Evolutionary conservation across 352 stramenopile genomes (phyloP).

Genomic region (Pythium rhizo-oryzae): DNA sequence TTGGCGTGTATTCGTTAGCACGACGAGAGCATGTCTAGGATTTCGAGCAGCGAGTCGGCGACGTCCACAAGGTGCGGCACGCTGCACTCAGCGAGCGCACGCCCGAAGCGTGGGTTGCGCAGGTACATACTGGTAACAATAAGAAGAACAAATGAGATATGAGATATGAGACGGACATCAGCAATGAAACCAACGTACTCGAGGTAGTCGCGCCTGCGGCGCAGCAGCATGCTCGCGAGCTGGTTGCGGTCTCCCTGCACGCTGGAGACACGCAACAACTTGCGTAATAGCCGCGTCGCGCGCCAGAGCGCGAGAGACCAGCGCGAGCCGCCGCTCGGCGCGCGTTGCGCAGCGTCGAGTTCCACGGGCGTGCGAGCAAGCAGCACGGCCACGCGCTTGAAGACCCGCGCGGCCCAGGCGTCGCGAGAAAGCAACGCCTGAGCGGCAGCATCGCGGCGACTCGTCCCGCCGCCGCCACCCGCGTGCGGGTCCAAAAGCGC

Average conservation of each 20-base stretch:
- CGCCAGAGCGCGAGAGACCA: constrained; percentile 59
- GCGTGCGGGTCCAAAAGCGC: constrained; percentile 14
- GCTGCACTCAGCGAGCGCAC: constrained; percentile 25
- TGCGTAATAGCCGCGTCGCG: constrained; percentile 41
- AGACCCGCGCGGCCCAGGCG: constrained; percentile 34
- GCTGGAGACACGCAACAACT: constrained; percentile 33
- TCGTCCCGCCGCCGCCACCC: background rate
- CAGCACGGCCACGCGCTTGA: constrained; percentile 48
- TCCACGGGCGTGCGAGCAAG: constrained; percentile 26
- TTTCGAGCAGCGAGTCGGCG: constrained; percentile 31
- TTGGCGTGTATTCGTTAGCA: background rate
- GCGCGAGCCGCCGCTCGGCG: constrained; percentile 10
- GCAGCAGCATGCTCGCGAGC: constrained; percentile 33
- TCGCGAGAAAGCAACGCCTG: background rate
- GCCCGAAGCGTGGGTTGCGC: constrained; percentile 35
- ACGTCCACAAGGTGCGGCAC: constrained; percentile 38
- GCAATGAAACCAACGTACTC: constrained; percentile 34
- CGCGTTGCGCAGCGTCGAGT: constrained; percentile 5
- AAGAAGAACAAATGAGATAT: background rate
- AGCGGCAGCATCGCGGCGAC: background rate
- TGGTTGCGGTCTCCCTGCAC: background rate
- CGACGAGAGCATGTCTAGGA: constrained; percentile 34
- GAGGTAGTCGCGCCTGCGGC: constrained; percentile 45
- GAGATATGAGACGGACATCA: constrained; percentile 1
- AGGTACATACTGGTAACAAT: constrained; percentile 46